Evolutionary conservation across 768 basidiomycete genomes (phyloP).

Genomic region (Lactarius sp.): DNA sequence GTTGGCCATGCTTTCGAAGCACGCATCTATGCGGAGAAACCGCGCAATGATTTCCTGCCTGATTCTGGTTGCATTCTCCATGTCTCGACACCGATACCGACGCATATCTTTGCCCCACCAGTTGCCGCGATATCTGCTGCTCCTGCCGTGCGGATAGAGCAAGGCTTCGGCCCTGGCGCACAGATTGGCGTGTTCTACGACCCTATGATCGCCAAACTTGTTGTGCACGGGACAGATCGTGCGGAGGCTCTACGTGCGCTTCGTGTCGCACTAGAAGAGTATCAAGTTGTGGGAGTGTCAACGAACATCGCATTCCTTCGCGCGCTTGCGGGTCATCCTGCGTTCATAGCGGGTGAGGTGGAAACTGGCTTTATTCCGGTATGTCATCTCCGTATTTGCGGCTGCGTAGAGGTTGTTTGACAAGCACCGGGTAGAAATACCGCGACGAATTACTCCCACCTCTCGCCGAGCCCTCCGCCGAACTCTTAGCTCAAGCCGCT

Average conservation of each 20-base stretch:
- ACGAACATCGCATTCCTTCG: constrained; percentile 90
- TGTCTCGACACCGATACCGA: constrained; percentile 73
- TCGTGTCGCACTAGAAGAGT: constrained; percentile 77
- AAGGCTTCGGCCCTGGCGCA: constrained; percentile 77
- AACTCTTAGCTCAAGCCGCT: constrained; percentile 72
- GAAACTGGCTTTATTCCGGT: constrained; percentile 93
- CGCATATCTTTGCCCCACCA: constrained; percentile 58
- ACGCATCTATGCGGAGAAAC: constrained; percentile 93
- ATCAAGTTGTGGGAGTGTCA: constrained; percentile 84
- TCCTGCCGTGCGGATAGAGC: constrained; percentile 78
- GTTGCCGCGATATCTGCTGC: constrained; percentile 32
- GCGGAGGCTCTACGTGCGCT: constrained; percentile 79
- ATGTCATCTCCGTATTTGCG: constrained; percentile 23
- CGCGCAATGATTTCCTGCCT: constrained; percentile 87
- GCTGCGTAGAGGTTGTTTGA: background rate
- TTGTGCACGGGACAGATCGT: constrained; percentile 81
- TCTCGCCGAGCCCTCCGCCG: constrained; percentile 49
- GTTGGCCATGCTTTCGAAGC: constrained; percentile 94
- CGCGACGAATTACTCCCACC: constrained; percentile 75
- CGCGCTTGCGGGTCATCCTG: constrained; percentile 65
- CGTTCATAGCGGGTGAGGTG: constrained; percentile 74
- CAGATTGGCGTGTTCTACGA: constrained; percentile 88
- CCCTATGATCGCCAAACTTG: constrained; percentile 88
- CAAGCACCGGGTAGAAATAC: constrained; percentile 59
- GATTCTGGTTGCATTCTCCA: constrained; percentile 82